Base-by-base conservation (phyloP, 176 grass and related monocot genomes). In the Thinopyrum elongatum region DNA sequence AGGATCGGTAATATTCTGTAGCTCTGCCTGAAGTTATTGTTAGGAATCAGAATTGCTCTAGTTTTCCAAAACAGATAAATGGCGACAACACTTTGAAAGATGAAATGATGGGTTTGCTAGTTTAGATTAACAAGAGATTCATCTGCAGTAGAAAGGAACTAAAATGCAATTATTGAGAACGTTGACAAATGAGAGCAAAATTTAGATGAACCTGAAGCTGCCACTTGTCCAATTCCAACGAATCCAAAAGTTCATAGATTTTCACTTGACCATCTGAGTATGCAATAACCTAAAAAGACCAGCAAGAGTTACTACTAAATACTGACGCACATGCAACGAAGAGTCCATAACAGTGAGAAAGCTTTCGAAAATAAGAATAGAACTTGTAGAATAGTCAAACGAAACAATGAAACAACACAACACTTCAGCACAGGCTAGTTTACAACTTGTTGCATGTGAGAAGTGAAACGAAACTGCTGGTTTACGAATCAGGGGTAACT, bases 201-300 rank as follows among this genome's bases (percentile, higher is more conserved):
- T 22, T 21, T 47, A 77, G 72, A 91, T 66, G 64, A 92, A 99
- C 94, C 97, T 99, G 97, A 91, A 99, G 97, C 79, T 96, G 97
- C 97, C 94, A 99, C 64, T 91, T 99, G 82, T 94, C 87, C 85
- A 99, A 83, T 91, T 96, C 94, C 89, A 99, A 90, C 10, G 86
- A 80, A 85, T 99, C 90, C 82, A 91, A 84, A 42, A 96, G 89
- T 83, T 99, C 97, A 16, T 88, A 94, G 21, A 96, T 86, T 85
- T 96, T 98, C n/a, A 96, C 92, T 90, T 92, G 90, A 72, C 97
- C 92, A 92, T 98, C 88, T 84, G 97, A 94, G 88, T 92, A 93
- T 62, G 97, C 90, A 82, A 80, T 87, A 89, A 99, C 87, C 97
- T 99, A 78, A 10, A 70, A n/a, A 80, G 47, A 77, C 6, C 76